Percentiles rank a stretch among this genome's conserved stretches.
Conservation (phyloP, 805 yeast genomes). For the Metschnikowia sp. region DNA sequence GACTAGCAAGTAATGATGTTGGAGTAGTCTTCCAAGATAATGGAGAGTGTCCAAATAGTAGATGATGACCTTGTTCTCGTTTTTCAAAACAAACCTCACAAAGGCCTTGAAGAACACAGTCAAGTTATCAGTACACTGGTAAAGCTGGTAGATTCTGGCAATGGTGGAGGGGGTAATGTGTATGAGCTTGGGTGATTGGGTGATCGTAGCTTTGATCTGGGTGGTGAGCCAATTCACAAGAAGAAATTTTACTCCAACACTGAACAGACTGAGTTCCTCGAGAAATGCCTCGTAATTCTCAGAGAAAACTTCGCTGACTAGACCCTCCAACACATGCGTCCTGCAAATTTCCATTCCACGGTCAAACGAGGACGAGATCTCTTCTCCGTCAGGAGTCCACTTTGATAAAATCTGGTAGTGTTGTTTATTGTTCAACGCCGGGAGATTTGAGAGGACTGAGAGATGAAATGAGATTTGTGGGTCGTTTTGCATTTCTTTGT, state of each 20-base stretch:
- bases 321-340: conserved; percentile 29
- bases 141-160: conserved; percentile 31
- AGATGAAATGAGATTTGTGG: conserved; percentile 44
- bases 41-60: conserved; percentile 41
- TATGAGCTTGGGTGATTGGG: conserved; percentile 32
- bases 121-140: conserved; percentile 37
- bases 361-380: conserved; percentile 36
- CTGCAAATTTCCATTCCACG: conserved; percentile 33
- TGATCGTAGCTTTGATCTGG: conserved; percentile 34
- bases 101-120: conserved; percentile 39
- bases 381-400: conserved; percentile 35
- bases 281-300: conserved; percentile 9
- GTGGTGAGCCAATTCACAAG: conserved; percentile 48
- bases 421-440: conserved; percentile 51
- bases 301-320: conserved; percentile 22
- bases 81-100: conserved; percentile 31
- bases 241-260: conserved; percentile 44
- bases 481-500: conserved; percentile 2
- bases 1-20: conserved; percentile 21
- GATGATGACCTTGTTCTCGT: conserved; percentile 40
- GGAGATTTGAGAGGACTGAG: conserved; percentile 54
- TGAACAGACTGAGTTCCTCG: conserved; percentile 19
- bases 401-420: conserved; percentile 53
- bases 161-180: conserved; percentile 32
- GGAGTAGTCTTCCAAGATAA: conserved; percentile 29